Base-by-base conservation (phyloP, 2,329 filamentous ascomycete species). In the Aspergillus ochraceoroseus region DNA sequence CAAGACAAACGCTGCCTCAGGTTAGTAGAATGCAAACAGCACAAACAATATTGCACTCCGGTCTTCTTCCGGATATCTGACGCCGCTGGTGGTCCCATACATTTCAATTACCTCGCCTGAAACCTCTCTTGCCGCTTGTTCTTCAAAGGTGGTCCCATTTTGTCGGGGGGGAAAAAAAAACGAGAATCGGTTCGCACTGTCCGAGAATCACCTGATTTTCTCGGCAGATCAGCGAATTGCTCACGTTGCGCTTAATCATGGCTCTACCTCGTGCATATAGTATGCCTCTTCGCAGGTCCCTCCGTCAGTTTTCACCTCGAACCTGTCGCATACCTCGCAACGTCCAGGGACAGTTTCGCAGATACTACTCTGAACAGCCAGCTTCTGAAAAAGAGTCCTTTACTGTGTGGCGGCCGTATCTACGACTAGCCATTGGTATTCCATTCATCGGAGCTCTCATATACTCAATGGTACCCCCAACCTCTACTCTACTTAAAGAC, bases 381-480 rank as follows among this genome's bases (percentile, higher is more conserved):
- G 35, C 52, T 4, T 45, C 36, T 12, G 44, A 54, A 28, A 46
- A 51, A 8, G 49, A 59, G 39, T 47, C 56, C 13, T 62, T 64
- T 33, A 61, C 58, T 12, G 68, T 72, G 26, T 66, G 62, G 57
- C 56, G 64, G 34, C 71, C 71, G 7, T 73, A 71, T 49, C 59
- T 72, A 26, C 68, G 70, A 41, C 61, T 75, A 14, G 64, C 68
- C 5, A 49, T 75, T 46, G 73, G 72, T 8, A 54, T 72, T 33
- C 66, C 73, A 8, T 70, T 75, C 49, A 66, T 73, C 48, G 62
- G 65, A 36, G 63, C 66, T 38, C 52, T 75, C 20, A 64, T 75
- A 23, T 75, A 74, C 55, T 72, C 68, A 31, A 75, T 74, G 71
- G 70, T 73, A 66, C 31, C 6, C 20, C 25, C 9, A 14, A n/a